phyloP scores from a whole-genome alignment of 805 yeast genomes.

The Yarrowia porcina region DNA sequence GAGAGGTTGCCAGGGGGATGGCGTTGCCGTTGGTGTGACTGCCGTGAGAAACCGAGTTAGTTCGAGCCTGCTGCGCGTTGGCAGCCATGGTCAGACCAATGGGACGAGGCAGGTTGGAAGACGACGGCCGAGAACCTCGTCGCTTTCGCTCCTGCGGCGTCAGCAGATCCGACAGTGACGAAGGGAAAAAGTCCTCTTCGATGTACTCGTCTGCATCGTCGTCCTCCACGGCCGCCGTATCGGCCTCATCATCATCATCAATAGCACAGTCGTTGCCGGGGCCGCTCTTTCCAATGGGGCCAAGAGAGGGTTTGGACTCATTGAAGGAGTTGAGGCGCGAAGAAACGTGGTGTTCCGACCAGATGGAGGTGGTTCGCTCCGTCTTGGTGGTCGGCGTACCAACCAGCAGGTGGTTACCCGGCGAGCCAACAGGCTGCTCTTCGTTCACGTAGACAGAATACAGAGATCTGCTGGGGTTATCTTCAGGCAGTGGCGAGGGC shows the following conservation, averaged over 20 bases:
- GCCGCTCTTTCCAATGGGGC: conserved; percentile 6
- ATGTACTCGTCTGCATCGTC: conserved; percentile 45
- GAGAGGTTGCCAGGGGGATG: conserved; percentile 9
- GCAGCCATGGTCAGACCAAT: conserved; percentile 24
- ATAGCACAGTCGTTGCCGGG: conserved; percentile 38
- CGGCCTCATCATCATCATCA: conserved; percentile 45
- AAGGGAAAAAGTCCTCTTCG: conserved; percentile 80
- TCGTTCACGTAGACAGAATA: conserved; percentile 22
- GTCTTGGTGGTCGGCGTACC: conserved; percentile 9
- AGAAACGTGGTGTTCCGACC: conserved; percentile 29
- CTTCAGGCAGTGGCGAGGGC: conserved; percentile 22
- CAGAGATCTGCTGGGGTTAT: conserved; percentile 17
- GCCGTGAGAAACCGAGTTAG: conserved; percentile 13
- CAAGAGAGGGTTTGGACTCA: conserved; percentile 6
- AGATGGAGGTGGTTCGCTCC: conserved; percentile 27
- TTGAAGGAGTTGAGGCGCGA: conserved; percentile 21
- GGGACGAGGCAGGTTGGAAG: conserved; percentile 23
- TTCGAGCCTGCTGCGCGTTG: conserved; percentile 15
- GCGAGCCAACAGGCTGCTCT: conserved; percentile 9
- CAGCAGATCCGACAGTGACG: conserved; percentile 70
- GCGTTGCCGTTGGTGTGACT: conserved; percentile 10
- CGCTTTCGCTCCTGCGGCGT: conserved; percentile 79
- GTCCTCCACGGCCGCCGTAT: conserved; percentile 39
- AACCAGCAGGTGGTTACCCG: conserved; percentile 1
- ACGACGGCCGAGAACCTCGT: conserved; percentile 51